Conservation (phyloP, 2,329 filamentous ascomycete species). For the Trichoderma simmonsii region DNA sequence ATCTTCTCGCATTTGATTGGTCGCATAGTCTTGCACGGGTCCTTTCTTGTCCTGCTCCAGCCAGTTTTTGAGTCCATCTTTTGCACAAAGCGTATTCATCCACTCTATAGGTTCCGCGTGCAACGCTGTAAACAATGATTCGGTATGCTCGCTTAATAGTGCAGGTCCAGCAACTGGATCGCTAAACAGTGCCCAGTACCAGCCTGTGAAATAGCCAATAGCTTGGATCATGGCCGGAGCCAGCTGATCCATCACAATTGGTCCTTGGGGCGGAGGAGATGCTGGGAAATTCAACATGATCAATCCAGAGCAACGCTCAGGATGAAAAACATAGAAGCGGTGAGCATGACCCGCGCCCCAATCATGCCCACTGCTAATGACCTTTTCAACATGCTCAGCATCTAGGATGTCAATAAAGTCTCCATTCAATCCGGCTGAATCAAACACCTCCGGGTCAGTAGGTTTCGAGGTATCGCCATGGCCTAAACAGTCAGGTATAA, state of each 20-base stretch:
- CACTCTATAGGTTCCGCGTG: not conserved
- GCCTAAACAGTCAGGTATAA: not conserved
- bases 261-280: not conserved
- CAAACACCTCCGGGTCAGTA: not conserved
- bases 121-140: not conserved
- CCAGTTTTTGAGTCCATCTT: not conserved
- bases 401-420: not conserved
- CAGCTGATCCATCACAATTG: not conserved
- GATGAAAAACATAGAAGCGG: not conserved
- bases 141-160: not conserved
- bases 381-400: not conserved
- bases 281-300: not conserved
- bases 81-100: not conserved
- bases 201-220: not conserved
- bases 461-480: not conserved
- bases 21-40: not conserved
- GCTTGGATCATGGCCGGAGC: not conserved
- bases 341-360: not conserved
- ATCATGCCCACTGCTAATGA: not conserved
- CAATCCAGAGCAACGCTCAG: not conserved
- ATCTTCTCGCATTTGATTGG: not conserved
- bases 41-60: not conserved
- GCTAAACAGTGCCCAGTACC: not conserved
- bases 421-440: not conserved
- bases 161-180: not conserved